Base-by-base conservation (phyloP, 2,329 filamentous ascomycete genomes). In the Chaetomium sp. region DNA sequence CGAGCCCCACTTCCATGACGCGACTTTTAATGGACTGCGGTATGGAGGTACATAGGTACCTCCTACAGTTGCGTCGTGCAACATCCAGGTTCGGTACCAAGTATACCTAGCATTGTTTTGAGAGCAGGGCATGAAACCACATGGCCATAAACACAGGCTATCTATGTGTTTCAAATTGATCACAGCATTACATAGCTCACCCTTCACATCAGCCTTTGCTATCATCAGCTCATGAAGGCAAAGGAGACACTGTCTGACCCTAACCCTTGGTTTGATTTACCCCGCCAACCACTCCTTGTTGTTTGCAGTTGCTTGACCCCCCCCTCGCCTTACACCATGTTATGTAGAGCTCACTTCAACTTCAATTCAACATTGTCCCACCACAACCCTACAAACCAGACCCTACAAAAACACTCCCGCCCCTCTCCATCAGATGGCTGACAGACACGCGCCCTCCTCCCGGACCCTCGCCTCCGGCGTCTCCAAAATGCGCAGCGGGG, bases 1-100 rank as follows among this genome's bases (percentile, higher is more conserved):
- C 72, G 67, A 67, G 72, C 66, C 69, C 69, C 70, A 71, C 70
- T 70, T 66, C 35, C 29, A 12, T 35, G 62, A 68, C 68, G 68
- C 68, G 68, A 67, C 58, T 19, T 67, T 70, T 69, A 67, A 70
- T 69, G 64, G 65, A 53, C 23, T 56, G 58, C 38, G 63, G 53
- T 62, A 61, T 49, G 60, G 27, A 29, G 27, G 27, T 29, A 29
- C 27, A 29, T 29, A 29, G 27, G 27, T 29, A 29, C 27, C 27
- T 29, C 27, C 49, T 19, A 19, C 16, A 42, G 7, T 19, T 16
- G 16, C 16, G 38, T 19, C 38, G 3, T 42, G 38, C 35, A 42
- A 42, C 16, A 42, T 42, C 13, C 35, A 4, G 16, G 38, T n/a
- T 4, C n/a, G n/a, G n/a, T n/a, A n/a, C n/a, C n/a, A 4, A 42